A percentile compares a stretch with the other conserved stretches of the same genome.
phyloP scores from a whole-genome alignment of 148 eudicot species.

The Fagopyrum homotropicum region DNA sequence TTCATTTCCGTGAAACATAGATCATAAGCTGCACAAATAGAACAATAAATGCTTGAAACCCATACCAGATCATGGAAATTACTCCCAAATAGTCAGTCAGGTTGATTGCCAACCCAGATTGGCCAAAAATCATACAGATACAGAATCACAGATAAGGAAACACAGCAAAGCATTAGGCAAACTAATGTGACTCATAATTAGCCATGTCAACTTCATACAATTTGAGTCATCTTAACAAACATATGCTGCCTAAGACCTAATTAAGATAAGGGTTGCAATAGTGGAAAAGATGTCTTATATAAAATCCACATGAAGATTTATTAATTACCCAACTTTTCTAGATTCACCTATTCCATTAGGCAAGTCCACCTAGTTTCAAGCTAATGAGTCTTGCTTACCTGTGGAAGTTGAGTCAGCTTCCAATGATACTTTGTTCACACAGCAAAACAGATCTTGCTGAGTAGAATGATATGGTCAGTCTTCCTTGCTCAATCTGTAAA shows the following conservation, averaged over 20 bases:
- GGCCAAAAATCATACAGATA: neutral
- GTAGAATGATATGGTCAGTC: neutral
- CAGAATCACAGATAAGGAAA: neutral
- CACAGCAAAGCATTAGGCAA: neutral
- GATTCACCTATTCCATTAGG: neutral
- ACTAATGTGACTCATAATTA: neutral
- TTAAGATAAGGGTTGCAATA: neutral
- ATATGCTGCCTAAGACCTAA: neutral
- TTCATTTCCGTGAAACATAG: no score
- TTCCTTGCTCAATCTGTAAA: neutral
- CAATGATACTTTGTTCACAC: neutral
- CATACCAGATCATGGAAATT: neutral
- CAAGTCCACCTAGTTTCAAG: neutral
- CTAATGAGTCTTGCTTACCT: neutral
- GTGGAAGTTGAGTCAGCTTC: neutral
- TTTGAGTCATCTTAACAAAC: neutral
- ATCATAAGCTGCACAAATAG: neutral
- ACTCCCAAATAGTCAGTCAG: neutral
- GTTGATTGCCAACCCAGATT: neutral
- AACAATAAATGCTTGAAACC: neutral
- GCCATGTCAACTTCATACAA: slow-evolving; percentile 3
- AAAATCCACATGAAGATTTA: neutral
- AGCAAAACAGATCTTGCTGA: neutral
- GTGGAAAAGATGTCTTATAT: neutral
- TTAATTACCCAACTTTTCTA: neutral